Conservation (phyloP, 106 monocot species). For the Dendrobium nobile region DNA sequence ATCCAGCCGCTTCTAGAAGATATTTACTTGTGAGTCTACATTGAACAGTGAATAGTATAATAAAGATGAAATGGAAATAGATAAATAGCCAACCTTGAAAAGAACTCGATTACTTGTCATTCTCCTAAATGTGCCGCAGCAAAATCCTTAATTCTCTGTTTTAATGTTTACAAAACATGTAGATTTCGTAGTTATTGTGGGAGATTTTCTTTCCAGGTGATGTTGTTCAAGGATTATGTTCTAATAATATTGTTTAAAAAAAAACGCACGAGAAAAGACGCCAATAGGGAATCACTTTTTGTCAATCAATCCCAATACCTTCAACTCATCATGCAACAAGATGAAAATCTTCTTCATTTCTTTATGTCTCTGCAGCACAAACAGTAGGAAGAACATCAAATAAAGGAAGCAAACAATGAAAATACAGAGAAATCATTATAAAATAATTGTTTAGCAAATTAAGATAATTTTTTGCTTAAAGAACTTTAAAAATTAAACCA, state of each 20-base stretch:
- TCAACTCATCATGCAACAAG: slow-evolving; percentile 76
- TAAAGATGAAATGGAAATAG: background rate
- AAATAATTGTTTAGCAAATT: background rate
- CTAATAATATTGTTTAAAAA: background rate
- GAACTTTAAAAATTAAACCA: no score
- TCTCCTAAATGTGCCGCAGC: slow-evolving; percentile 25
- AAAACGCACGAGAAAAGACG: no score
- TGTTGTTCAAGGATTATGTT: background rate
- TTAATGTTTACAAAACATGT: slow-evolving; percentile 41
- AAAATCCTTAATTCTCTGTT: slow-evolving; percentile 66
- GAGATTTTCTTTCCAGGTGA: background rate
- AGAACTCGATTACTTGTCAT: slow-evolving; percentile 10
- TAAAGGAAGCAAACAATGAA: background rate
- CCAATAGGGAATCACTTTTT: no score
- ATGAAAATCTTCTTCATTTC: slow-evolving; percentile 79
- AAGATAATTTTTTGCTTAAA: no score
- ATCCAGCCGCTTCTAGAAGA: background rate
- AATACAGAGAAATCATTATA: background rate
- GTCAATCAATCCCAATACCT: slow-evolving; percentile 20
- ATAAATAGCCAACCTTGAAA: background rate
- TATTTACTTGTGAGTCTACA: background rate
- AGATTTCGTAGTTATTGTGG: background rate
- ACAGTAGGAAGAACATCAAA: background rate
- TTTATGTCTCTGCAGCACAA: slow-evolving; percentile 47
- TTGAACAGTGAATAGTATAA: background rate